phyloP scores from a whole-genome alignment of 441 rosid genomes.

The Syzygium syzygioides region DNA sequence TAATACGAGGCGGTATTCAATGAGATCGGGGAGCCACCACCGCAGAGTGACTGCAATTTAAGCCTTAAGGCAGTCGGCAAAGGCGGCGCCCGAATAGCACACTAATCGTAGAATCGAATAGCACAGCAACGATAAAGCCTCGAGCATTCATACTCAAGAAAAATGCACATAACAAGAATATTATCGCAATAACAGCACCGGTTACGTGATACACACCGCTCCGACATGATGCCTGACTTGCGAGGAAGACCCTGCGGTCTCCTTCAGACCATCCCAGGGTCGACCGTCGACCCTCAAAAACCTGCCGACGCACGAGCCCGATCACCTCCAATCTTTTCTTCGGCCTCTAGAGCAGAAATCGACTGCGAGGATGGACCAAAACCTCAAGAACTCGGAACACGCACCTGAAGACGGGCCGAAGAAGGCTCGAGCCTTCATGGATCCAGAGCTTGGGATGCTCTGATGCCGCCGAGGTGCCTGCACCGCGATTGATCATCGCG shows the following conservation, averaged over 20 bases:
- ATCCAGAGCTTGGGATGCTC: constrained; percentile 76
- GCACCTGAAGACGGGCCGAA: constrained; percentile 80
- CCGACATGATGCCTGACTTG: constrained; percentile 71
- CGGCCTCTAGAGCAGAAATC: background rate
- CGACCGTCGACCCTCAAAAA: constrained; percentile 52
- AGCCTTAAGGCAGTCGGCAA: background rate
- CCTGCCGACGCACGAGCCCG: constrained; percentile 20
- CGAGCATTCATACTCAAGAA: background rate
- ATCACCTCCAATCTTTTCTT: background rate
- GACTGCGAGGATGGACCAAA: background rate
- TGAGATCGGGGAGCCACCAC: background rate
- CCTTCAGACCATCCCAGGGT: constrained; percentile 79
- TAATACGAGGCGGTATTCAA: background rate
- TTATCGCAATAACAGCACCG: background rate
- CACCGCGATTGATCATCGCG: constrained; percentile 16
- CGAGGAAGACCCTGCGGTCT: constrained; percentile 74
- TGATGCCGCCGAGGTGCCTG: constrained; percentile 24
- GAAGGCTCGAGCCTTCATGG: constrained; percentile 57
- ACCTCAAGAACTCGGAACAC: background rate
- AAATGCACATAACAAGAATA: background rate
- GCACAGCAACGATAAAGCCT: background rate
- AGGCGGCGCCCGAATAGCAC: background rate
- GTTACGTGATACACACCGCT: constrained; percentile 45
- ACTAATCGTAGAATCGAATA: background rate
- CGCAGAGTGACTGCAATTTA: background rate